Base-by-base conservation (phyloP, 495 filamentous ascomycete genomes). In the Aspergillus carlsbadensis region DNA sequence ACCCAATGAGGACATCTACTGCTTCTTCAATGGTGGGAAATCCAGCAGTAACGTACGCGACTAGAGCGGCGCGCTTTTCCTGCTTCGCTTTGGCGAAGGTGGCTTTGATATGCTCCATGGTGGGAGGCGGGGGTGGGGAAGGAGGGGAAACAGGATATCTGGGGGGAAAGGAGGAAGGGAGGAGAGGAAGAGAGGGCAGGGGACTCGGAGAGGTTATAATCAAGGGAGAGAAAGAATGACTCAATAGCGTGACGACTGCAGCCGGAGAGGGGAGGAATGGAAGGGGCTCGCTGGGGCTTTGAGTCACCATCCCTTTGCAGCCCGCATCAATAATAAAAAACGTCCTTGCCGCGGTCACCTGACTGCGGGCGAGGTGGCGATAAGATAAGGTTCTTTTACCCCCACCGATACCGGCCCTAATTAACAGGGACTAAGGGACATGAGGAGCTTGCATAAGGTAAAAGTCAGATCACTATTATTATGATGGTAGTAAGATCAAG, bases 21-120 rank as follows among this genome's bases (percentile, higher is more conserved):
- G 91, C 91, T 64, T 89, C 85, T 58, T 87, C 86, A 17, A 84
- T 77, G n/a, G 82, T 90, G 5, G 95, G 94, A 66, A 88, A 99
- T 26, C 94, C 94, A 47, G 93, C 94, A 14, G 94, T 98, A 63
- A 96, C 88, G 79, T 99, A 99, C 31, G 92, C 91, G 51, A 99
- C 90, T 45, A 99, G 79, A 44, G 94, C 93, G 31, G 80, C 73
- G 58, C 74, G 79, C 56, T 77, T 72, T 56, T 81, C 70, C 64
- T 84, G 82, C 78, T 91, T 94, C 82, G 91, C 96, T 80, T 84
- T 86, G 62, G 84, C 85, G 68, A 98, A 98, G 6, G 91, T 89
- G 64, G 85, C 73, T 76, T 90, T 95, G 63, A 98, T 88, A 43
- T 70, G 81, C 58, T 97, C 93, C 87, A 88, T 87, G 52, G 45